Percentiles rank a stretch among this genome's conserved stretches.
Conservation (phyloP, 352 stramenopile genomes). For the Globisporangium canariense region DNA sequence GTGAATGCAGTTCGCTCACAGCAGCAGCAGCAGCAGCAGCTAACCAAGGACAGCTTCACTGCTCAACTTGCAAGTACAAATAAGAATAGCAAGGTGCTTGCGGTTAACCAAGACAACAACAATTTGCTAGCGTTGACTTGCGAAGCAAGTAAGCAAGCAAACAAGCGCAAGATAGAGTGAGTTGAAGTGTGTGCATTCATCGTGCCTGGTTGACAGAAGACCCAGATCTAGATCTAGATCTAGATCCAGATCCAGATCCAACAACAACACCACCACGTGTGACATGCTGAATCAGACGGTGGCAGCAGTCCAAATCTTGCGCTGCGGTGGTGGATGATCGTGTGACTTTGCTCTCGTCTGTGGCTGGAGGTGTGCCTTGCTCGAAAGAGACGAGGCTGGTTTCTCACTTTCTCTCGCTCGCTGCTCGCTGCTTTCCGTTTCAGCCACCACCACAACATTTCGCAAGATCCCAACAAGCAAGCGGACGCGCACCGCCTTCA, state of each 20-base stretch:
- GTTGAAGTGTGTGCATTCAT: too few species aligned
- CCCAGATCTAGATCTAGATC: background rate
- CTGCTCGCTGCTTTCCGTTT: constrained; percentile 1
- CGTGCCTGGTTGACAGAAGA: background rate
- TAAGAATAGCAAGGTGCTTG: background rate
- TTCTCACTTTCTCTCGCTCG: background rate
- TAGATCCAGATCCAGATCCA: background rate
- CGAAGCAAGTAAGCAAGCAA: background rate
- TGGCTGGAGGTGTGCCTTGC: background rate
- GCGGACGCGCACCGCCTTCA: background rate
- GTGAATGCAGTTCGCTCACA: background rate
- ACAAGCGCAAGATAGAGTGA: background rate
- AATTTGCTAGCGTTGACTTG: background rate
- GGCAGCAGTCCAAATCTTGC: background rate
- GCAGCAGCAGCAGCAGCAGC: background rate
- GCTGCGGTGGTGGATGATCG: background rate
- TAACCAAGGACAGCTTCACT: too few species aligned
- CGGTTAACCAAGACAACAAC: background rate
- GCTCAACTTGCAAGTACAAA: too few species aligned
- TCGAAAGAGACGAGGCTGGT: constrained; percentile 2
- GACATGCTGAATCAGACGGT: constrained; percentile 2
- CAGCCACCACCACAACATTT: background rate
- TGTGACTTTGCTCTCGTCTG: background rate
- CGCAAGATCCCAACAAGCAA: constrained; percentile 6
- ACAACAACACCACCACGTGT: background rate